Base-by-base conservation (phyloP, 371 early-diverging fungal genomes). In the Mucor mucedo region DNA sequence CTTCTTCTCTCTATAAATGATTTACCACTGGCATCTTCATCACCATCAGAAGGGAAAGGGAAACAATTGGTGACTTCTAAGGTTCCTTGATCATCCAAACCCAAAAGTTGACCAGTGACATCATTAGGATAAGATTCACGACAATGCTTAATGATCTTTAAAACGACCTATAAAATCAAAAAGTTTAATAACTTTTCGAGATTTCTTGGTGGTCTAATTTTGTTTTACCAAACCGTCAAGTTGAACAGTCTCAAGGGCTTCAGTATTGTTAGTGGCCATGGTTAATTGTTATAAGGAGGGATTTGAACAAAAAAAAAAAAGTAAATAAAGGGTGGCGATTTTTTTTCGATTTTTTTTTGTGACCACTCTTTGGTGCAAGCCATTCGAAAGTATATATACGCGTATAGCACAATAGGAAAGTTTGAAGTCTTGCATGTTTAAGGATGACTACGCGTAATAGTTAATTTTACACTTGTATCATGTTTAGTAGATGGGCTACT, bases 111-210 rank as follows among this genome's bases (percentile, higher is more conserved):
- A 57, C 98, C 98, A 66, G 95, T 94, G 55, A 92, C 95, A 59
- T 91, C 82, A 66, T 75, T 81, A 50, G 93, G 94, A 63, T 81
- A 85, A 55, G 82, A 79, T 76, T 94, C 95, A 58, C 93, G 88
- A 77, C 94, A 90, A 81, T 97, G 97, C 85, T 98, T 97, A 73
- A 93, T 87, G 78, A 98, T 96, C 84, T 97, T 95, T 62, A 97
- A 82, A 38, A 95, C 89, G 63, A 90, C 94, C 90, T 89, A 72
- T 48, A 39, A 21, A 42, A 44, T 52, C 4, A 5, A 8, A 28
- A 39, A 42, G 14, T 21, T 21, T 21, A 64, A 55, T 39, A 39
- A 11, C 11, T 39, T 39, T 21, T 35, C 35, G 8, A 35, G 42
- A 42, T 13, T 42, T 42, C 11, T 47, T 52, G 21, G 21, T 21